Percentiles rank a stretch among this genome's conserved stretches.
Evolutionary conservation across 1,284 basidiomycete species (phyloP).

Genomic region (Apiotrichum akiyoshidainum): DNA sequence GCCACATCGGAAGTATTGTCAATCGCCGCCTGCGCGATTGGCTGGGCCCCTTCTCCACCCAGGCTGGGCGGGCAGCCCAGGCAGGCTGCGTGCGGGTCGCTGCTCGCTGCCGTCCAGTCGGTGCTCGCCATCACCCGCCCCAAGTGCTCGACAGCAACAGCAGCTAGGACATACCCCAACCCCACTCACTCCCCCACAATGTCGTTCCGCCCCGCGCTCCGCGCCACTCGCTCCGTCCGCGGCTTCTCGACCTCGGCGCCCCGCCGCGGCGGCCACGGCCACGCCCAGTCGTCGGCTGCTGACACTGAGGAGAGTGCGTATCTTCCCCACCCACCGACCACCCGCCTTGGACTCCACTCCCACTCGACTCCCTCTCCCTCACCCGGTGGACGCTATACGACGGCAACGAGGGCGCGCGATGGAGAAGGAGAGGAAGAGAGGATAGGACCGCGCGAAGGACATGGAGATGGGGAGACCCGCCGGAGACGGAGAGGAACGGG

Average conservation of each 20-base stretch:
- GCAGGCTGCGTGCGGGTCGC: neutral
- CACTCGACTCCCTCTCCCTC: too few species aligned
- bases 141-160: neutral
- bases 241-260: conserved; percentile 22
- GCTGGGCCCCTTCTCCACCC: too few species aligned
- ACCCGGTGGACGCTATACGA: too few species aligned
- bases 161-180: neutral
- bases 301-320: conserved; percentile 35
- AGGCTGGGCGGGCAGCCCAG: too few species aligned
- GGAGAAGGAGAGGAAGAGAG: too few species aligned
- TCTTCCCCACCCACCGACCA: neutral
- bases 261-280: conserved; percentile 23
- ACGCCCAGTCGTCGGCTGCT: conserved; percentile 16
- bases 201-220: conserved; percentile 18
- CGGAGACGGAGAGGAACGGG: too few species aligned
- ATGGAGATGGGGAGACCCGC: too few species aligned
- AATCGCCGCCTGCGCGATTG: too few species aligned
- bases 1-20: too few species aligned
- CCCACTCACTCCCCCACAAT: conserved; percentile 6
- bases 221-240: conserved; percentile 2
- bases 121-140: neutral
- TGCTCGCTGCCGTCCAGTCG: neutral
- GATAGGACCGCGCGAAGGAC: too few species aligned
- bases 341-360: too few species aligned
- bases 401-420: too few species aligned